These are phyloP conservation scores for Colletotrichum sp. DNA, from an alignment of 2,329 filamentous ascomycete species.

Conservation along the genomic window DNA sequence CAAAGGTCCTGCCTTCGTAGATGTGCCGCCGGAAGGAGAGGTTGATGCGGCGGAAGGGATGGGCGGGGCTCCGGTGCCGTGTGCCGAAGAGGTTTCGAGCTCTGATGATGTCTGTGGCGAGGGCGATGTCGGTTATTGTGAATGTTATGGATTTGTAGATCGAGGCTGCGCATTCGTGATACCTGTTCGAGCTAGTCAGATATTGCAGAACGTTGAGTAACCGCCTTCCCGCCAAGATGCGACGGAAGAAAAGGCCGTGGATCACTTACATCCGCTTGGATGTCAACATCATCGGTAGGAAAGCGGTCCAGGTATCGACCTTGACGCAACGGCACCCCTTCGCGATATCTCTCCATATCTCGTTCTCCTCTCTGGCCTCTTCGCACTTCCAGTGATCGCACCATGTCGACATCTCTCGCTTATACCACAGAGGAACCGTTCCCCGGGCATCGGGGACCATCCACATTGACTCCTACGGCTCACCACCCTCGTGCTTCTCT, in stretches of 20 bases:
- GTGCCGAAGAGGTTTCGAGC: background rate
- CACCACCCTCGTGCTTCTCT: background rate
- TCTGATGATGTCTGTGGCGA: background rate
- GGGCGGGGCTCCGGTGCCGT: background rate
- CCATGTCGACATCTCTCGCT: slow-evolving; percentile 11
- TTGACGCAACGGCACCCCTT: background rate
- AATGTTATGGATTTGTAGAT: background rate
- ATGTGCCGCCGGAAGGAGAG: slow-evolving; percentile 1
- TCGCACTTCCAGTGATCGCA: slow-evolving; percentile 17
- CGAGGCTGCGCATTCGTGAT: background rate
- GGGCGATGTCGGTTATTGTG: slow-evolving; percentile 8
- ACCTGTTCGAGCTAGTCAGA: background rate
- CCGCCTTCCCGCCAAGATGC: too few relatives aligned
- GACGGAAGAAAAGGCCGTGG: too few relatives aligned
- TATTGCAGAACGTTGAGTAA: background rate
- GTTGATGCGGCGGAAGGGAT: slow-evolving; percentile 6
- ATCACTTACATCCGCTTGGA: slow-evolving; percentile 12
- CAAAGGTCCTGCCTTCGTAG: background rate
- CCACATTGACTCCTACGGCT: background rate
- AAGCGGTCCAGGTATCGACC: background rate
- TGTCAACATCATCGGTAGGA: slow-evolving; percentile 5
- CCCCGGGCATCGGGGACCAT: slow-evolving; percentile 1
- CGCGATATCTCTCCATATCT: background rate
- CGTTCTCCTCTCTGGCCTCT: background rate
- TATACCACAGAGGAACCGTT: background rate